A percentile compares a stretch with the other conserved stretches of the same genome.
These are phyloP conservation scores for Lactarius sp. DNA, from an alignment of 768 basidiomycete genomes.

Conservation along the genomic window DNA sequence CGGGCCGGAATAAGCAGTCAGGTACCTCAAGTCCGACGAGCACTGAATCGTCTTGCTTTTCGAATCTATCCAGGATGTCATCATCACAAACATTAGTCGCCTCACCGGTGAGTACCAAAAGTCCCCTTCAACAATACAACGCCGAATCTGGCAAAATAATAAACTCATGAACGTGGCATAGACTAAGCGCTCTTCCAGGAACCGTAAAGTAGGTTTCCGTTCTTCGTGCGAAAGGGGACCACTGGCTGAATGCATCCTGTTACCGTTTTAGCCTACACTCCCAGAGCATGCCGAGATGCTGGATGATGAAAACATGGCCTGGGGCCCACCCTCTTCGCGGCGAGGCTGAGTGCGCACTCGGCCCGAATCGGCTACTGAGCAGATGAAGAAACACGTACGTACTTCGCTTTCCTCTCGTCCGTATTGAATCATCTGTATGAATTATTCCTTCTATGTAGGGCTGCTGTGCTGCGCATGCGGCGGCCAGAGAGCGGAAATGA, in stretches of 20 bases:
- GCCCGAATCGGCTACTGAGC: neutral
- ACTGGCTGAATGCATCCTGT: neutral
- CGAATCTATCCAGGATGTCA: neutral
- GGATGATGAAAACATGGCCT: conserved; percentile 33
- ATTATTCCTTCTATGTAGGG: neutral
- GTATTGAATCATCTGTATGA: neutral
- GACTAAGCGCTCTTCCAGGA: neutral
- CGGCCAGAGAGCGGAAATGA: neutral
- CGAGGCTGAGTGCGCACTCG: conserved; percentile 10
- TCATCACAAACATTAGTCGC: neutral
- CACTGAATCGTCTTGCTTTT: neutral
- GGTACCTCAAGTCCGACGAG: neutral
- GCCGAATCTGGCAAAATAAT: neutral
- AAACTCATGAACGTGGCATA: neutral
- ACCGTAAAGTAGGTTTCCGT: neutral
- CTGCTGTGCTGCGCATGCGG: neutral
- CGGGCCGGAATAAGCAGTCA: neutral
- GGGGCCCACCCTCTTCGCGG: conserved; percentile 28
- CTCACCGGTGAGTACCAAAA: conserved; percentile 1
- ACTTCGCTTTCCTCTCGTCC: neutral
- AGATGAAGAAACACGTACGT: neutral
- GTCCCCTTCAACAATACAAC: neutral
- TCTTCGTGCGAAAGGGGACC: neutral
- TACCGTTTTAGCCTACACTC: neutral
- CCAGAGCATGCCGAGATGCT: conserved; percentile 29